Percentiles rank a stretch among this genome's conserved stretches.
These are phyloP conservation scores for Rhytidiadelphus loreus DNA, from an alignment of 225 moss, liverwort and hornwort species.

Conservation along the genomic window DNA sequence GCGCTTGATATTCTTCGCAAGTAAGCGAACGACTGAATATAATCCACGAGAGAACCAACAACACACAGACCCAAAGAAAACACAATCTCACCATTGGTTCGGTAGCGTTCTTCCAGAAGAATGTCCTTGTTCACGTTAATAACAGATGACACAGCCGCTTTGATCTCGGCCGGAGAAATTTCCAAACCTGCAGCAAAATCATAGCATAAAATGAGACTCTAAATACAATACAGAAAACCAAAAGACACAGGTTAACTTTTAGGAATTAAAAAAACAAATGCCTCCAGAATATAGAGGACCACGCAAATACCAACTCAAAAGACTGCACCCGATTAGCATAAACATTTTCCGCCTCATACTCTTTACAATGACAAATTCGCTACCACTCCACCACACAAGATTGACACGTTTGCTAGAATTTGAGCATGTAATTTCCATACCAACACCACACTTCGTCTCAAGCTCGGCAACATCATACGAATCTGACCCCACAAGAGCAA, in stretches of 20 bases:
- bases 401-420: not conserved
- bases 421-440: conserved; percentile 10
- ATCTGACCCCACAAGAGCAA: conserved; percentile 69
- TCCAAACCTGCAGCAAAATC: conserved; percentile 58
- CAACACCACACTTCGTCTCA: conserved; percentile 67
- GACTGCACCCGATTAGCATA: not conserved
- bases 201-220: not conserved
- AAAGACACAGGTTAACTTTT: not conserved
- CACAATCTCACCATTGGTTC: conserved; percentile 44
- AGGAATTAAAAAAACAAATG: not conserved
- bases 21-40: not conserved
- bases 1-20: not conserved
- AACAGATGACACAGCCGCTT: conserved; percentile 42
- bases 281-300: not conserved
- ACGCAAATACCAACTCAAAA: not conserved
- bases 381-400: not conserved
- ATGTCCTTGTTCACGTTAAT: conserved; percentile 42
- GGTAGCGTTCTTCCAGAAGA: conserved; percentile 72
- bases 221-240: not conserved
- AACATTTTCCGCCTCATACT: not conserved
- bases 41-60: not conserved
- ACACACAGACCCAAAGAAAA: not conserved
- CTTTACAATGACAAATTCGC: not conserved
- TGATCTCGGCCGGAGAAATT: conserved; percentile 61
- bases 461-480: conserved; percentile 44